Evolutionary conservation across 768 basidiomycete genomes (phyloP).

Genomic region (Hypholoma fasciculare): DNA sequence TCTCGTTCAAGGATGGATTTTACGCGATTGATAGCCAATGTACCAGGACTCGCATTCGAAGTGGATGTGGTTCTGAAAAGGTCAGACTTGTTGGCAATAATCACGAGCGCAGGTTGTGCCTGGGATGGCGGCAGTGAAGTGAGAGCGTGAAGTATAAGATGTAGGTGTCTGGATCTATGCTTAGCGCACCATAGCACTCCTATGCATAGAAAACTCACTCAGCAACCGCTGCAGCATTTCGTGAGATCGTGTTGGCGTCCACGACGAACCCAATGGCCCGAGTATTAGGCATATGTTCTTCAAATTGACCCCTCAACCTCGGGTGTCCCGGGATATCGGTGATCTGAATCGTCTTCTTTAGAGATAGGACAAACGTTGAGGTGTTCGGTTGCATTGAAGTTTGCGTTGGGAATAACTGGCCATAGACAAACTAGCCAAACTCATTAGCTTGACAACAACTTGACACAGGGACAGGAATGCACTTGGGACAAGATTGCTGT

Average conservation of each 20-base stretch:
- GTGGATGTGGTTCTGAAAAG: constrained; percentile 54
- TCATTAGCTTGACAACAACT: constrained; percentile 1
- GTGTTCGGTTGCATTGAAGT: constrained; percentile 78
- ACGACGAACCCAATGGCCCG: constrained; percentile 77
- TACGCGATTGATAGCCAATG: constrained; percentile 67
- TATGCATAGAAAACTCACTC: constrained; percentile 55
- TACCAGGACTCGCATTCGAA: constrained; percentile 32
- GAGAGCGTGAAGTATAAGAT: constrained; percentile 67
- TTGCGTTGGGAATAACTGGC: constrained; percentile 64
- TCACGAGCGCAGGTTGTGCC: constrained; percentile 54
- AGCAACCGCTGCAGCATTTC: constrained; percentile 73
- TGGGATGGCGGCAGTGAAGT: constrained; percentile 75
- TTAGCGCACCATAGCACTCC: background rate
- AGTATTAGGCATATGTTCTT: constrained; percentile 60
- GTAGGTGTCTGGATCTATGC: constrained; percentile 59
- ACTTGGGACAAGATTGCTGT: constrained; percentile 76
- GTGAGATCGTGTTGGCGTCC: constrained; percentile 75
- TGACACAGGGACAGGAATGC: constrained; percentile 23
- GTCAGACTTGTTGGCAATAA: constrained; percentile 80
- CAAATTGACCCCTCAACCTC: constrained; percentile 72
- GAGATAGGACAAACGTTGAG: constrained; percentile 43
- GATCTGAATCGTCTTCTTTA: constrained; percentile 48
- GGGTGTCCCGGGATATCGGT: constrained; percentile 88
- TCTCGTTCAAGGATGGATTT: constrained; percentile 81
- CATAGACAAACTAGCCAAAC: constrained; percentile 58